Conservation (phyloP, 139 green algal species). For the Desmodesmus armatus region DNA sequence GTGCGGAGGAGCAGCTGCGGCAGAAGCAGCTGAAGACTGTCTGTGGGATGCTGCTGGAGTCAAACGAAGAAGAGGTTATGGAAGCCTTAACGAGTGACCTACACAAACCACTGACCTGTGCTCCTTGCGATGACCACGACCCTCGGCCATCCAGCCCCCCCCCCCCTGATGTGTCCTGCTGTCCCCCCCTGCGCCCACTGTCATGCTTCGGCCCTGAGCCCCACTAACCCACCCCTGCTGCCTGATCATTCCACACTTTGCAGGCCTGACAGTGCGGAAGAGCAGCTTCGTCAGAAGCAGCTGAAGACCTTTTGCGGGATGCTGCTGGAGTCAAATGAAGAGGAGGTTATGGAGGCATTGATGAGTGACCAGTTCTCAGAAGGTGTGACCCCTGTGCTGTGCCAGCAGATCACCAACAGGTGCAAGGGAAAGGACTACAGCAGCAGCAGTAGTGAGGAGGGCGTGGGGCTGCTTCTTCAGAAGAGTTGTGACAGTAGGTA, state of each 20-base stretch:
- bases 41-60: constrained; percentile 69
- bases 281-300: constrained; percentile 48
- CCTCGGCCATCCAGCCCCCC: background rate
- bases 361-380: background rate
- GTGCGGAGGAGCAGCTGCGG: constrained; percentile 50
- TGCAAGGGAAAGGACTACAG: constrained; percentile 42
- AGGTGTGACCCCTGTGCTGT: constrained; percentile 50
- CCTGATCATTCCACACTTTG: background rate
- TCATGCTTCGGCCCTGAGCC: background rate
- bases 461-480: too few species aligned
- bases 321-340: constrained; percentile 70
- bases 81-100: constrained; percentile 55
- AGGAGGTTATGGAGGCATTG: constrained; percentile 66
- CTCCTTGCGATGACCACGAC: background rate
- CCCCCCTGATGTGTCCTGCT: background rate
- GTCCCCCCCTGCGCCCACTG: background rate
- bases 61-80: constrained; percentile 73
- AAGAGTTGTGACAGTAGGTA: too few species aligned
- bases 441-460: too few species aligned
- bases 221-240: background rate
- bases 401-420: constrained; percentile 40
- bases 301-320: constrained; percentile 67
- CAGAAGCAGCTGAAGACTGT: constrained; percentile 60
- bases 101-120: background rate
- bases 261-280: constrained; percentile 41